Base-by-base conservation (phyloP, 257 asterid species). In the Ajuga chamaepitys region DNA sequence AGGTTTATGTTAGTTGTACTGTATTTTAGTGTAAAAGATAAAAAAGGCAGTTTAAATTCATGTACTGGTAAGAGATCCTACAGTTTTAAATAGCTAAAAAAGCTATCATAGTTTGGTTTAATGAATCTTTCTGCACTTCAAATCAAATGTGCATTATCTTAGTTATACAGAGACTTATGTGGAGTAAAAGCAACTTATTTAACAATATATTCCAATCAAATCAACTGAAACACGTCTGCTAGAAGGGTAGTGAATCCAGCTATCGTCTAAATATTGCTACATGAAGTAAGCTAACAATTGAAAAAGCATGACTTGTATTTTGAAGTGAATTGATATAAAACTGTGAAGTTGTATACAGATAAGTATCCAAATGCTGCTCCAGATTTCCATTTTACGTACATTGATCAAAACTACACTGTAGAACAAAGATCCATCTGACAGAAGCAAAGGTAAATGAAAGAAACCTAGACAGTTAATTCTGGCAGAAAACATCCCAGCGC, bases 1-100 rank as follows among this genome's bases (percentile, higher is more conserved):
- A 46, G 26, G 51, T 67, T 67, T 46, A 38, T 54, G 24, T 38
- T 38, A 28, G 58, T 57, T 32, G 73, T 58, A 46, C 35, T 32
- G 73, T 58, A 46, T 24, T 6, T 25, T 47, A 32, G 35, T 54
- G 60, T 62, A 70, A 42, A 52, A 52, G 26, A 4, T 40, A 41
- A 30, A 10, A 24, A 34, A 61, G 26, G 38, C 63, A 61, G 26
- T 70, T 70, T 18, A 30, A n/a, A 46, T 46, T 67, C 52, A 68
- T n/a, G 13, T 38, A 37, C 24, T 57, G 58, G 52, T 58, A 46
- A 4, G 32, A 55, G 17, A 55, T 26, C 30, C 56, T 55, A 66
- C 35, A 54, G 24, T 16, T 42, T 30, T 26, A 44, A 38, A 58
- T 58, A 51, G 62, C 45, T n/a, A 21, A 16, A 54, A 48, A 50